A percentile compares a stretch with the other conserved stretches of the same genome.
phyloP scores from a whole-genome alignment of 306 rosid species.

The Acacia crassicarpa region DNA sequence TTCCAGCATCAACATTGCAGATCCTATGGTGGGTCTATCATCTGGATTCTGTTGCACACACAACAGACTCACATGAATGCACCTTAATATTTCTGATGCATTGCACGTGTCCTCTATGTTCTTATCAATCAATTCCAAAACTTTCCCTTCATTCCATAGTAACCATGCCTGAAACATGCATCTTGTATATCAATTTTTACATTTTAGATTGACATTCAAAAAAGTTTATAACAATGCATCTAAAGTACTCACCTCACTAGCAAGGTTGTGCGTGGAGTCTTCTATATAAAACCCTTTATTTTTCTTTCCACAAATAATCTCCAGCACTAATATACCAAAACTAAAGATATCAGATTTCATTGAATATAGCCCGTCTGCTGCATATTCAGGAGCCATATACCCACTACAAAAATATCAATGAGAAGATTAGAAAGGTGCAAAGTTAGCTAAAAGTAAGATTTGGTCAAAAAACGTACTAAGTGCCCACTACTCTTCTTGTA shows the following conservation, averaged over 20 bases:
- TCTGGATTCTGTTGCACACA: constrained; percentile 43
- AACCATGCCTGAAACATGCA: constrained; percentile 43
- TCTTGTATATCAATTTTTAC: background rate
- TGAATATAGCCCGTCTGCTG: constrained; percentile 40
- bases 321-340: constrained; percentile 34
- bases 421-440: background rate
- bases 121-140: constrained; percentile 34
- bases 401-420: constrained; percentile 21
- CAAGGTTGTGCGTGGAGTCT: constrained; percentile 29
- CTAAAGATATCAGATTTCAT: background rate
- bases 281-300: constrained; percentile 27
- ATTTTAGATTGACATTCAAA: background rate
- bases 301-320: constrained; percentile 42
- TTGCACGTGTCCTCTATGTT: background rate
- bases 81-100: constrained; percentile 29
- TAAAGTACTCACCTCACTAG: constrained; percentile 35
- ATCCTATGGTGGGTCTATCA: constrained; percentile 6
- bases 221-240: background rate
- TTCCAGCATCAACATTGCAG: constrained; percentile 36
- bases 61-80: constrained; percentile 42
- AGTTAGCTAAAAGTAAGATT: background rate
- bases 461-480: constrained; percentile 34
- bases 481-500: constrained; percentile 35
- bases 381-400: constrained; percentile 49
- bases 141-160: constrained; percentile 40